These are phyloP conservation scores for Tricholoma matsutake DNA, from an alignment of 768 basidiomycete species.

Conservation along the genomic window DNA sequence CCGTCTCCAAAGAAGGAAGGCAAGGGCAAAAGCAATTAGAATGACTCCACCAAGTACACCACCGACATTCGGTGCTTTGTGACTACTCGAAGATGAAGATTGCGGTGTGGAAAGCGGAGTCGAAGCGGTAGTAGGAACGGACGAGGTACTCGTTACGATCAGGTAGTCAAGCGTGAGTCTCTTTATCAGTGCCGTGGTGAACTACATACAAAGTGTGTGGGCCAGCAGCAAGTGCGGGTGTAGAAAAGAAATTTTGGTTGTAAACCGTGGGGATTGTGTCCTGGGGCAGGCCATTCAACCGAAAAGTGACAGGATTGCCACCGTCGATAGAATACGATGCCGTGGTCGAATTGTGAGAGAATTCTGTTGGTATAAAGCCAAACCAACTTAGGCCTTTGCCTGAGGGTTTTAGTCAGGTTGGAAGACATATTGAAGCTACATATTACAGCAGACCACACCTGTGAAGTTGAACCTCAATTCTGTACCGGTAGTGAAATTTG, in stretches of 20 bases:
- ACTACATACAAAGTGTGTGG: slow-evolving; percentile 22
- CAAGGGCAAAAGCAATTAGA: neutral
- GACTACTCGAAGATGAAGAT: neutral
- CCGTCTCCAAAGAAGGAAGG: neutral
- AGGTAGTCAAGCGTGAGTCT: slow-evolving; percentile 20
- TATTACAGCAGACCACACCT: slow-evolving; percentile 13
- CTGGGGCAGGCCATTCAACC: slow-evolving; percentile 13
- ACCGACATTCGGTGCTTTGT: slow-evolving; percentile 8
- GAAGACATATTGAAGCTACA: slow-evolving; percentile 4
- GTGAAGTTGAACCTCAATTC: slow-evolving; percentile 18
- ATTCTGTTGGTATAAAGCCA: slow-evolving; percentile 22
- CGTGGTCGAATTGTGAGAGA: slow-evolving; percentile 17
- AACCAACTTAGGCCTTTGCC: slow-evolving; percentile 25
- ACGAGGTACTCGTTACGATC: slow-evolving; percentile 14
- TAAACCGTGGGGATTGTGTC: slow-evolving; percentile 8
- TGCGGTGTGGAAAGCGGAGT: slow-evolving; percentile 8
- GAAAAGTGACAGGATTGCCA: slow-evolving; percentile 10
- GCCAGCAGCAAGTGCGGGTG: slow-evolving; percentile 12
- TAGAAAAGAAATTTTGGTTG: slow-evolving; percentile 21
- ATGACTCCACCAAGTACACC: slow-evolving; percentile 13
- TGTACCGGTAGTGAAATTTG: slow-evolving; percentile 18
- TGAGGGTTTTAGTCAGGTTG: slow-evolving; percentile 2
- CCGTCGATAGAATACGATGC: slow-evolving; percentile 29
- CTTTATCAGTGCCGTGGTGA: slow-evolving; percentile 14
- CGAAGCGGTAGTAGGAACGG: neutral